Base-by-base conservation (phyloP, 2,329 filamentous ascomycete genomes). In the Pestalotiopsis sp. region DNA sequence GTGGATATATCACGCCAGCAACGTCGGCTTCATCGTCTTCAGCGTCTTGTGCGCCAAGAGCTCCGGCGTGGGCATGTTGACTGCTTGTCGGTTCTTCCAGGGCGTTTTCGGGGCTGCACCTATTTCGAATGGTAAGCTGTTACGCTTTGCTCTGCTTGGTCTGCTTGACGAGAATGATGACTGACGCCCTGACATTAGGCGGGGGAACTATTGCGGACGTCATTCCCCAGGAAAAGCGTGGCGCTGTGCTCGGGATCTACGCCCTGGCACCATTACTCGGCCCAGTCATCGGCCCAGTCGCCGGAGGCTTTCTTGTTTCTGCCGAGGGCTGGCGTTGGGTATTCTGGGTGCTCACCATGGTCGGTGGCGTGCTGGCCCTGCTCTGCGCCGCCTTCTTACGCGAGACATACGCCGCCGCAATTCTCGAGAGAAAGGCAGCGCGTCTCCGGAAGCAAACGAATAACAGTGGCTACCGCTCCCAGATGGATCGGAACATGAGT, bases 261-360 rank as follows among this genome's bases (percentile, higher is more conserved):
- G 78, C 76, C 4, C 70, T 83, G 49, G 81, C 70, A 1, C 81
- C 69, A 14, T 71, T 75, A 7, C 66, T 78, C 14, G 78, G 76
- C 4, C 79, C 77, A 6, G 71, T 76, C 0, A 67, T 78, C 3
- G 80, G 79, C 0, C 79, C 79, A 1, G 74, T 79, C 9, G 70
- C 71, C 2, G 81, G 83, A 31, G 83, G 78, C 1, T 85, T 79
- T 67, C 74, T 84, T 1, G 59, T 25, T 14, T 27, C 23, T 14
- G 23, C 59, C 11, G 74, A 78, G 2, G 74, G 83, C 62, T 73
- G 83, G 4, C 85, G 68, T 27, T 69, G 63, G 41, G 41, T 45
- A 0, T 62, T 69, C 17, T 67, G 61, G 27, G 25, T 68, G 14
- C 31, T 68, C 9, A n/a, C 45, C 20, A 68, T 64, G 5, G 6